These are phyloP conservation scores for Dichotomopilus funicola DNA, from an alignment of 2,329 filamentous ascomycete genomes.

Conservation along the genomic window DNA sequence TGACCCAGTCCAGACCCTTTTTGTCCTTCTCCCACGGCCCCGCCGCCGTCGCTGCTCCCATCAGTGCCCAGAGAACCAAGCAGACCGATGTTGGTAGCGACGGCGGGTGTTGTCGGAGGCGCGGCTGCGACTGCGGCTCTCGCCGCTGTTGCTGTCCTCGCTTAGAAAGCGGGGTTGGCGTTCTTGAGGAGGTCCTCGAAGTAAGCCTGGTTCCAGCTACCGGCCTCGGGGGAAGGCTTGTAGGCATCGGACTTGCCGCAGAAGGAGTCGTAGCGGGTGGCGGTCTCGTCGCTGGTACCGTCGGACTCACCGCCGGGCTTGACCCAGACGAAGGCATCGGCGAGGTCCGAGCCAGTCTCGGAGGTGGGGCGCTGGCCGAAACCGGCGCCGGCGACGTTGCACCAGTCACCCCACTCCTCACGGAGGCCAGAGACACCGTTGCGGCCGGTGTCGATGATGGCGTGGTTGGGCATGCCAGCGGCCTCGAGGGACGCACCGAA, in stretches of 20 bases:
- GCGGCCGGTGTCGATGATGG: constrained; percentile 38
- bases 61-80: no score
- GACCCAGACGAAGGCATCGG: constrained; percentile 60
- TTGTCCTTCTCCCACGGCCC: not conserved
- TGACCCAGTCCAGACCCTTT: not conserved
- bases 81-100: no score
- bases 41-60: not conserved
- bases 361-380: constrained; percentile 53
- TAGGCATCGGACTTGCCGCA: constrained; percentile 34
- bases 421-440: constrained; percentile 38
- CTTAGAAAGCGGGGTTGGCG: constrained; percentile 32
- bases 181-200: constrained; percentile 39
- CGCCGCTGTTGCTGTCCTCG: no score
- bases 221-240: constrained; percentile 38
- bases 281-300: constrained; percentile 33
- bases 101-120: no score
- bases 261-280: constrained; percentile 33
- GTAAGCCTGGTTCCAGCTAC: constrained; percentile 39
- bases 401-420: constrained; percentile 41
- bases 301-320: constrained; percentile 55
- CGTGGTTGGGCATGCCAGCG: constrained; percentile 38
- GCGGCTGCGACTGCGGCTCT: no score
- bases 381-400: constrained; percentile 52
- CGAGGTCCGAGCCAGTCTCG: constrained; percentile 47
- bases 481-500: constrained; percentile 33